phyloP scores from a whole-genome alignment of 2,329 filamentous ascomycete genomes.

The Fusarium liriodendri region DNA sequence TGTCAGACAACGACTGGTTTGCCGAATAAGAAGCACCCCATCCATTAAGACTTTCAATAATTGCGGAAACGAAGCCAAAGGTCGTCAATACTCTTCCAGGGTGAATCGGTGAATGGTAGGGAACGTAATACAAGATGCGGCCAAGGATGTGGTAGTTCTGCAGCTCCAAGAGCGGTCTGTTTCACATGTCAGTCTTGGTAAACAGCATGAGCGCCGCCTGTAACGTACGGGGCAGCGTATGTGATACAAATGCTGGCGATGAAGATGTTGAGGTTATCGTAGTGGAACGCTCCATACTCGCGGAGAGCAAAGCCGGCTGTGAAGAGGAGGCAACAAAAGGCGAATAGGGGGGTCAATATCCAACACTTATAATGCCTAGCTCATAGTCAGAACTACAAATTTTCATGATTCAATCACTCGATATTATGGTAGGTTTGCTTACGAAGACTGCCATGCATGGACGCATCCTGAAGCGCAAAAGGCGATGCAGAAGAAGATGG shows the following conservation, averaged over 20 bases:
- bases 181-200: slow-evolving; percentile 1
- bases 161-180: slow-evolving; percentile 67
- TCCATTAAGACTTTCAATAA: slow-evolving; percentile 61
- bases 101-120: slow-evolving; percentile 65
- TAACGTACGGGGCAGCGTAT: slow-evolving; percentile 49
- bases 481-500: slow-evolving; percentile 58
- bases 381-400: neutral
- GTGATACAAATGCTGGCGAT: slow-evolving; percentile 51
- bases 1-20: slow-evolving; percentile 55
- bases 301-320: slow-evolving; percentile 64
- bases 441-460: slow-evolving; percentile 61
- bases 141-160: slow-evolving; percentile 72
- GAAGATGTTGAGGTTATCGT: slow-evolving; percentile 46
- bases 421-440: slow-evolving; percentile 39
- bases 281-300: slow-evolving; percentile 47
- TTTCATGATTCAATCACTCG: neutral
- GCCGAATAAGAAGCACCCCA: slow-evolving; percentile 61
- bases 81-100: slow-evolving; percentile 58
- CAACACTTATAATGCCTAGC: slow-evolving; percentile 66
- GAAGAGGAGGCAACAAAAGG: slow-evolving; percentile 66
- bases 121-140: slow-evolving; percentile 67
- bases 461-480: slow-evolving; percentile 52
- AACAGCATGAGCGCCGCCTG: neutral
- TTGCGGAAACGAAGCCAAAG: slow-evolving; percentile 57
- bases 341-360: slow-evolving; percentile 65